Base-by-base conservation (phyloP, 2,329 filamentous ascomycete species). In the Fusarium brevicatenulatum region DNA sequence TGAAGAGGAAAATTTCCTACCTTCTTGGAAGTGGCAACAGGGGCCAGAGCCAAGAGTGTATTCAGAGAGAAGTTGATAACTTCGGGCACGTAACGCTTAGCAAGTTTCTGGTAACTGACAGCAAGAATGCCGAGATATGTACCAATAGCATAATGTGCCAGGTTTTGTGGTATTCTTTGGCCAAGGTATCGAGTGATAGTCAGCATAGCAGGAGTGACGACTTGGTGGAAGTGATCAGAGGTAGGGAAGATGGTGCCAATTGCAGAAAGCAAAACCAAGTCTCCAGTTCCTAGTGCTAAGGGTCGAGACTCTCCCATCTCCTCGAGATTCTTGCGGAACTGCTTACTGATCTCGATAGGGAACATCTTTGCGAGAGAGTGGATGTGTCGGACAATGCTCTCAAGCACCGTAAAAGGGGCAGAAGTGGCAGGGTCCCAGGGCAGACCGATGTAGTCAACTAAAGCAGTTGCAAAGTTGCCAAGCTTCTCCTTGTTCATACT, bases 211-310 rank as follows among this genome's bases (percentile, higher is more conserved):
- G 96, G 96, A 4, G 96, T 99, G 44, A 94, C 92, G 40, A 98
- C 94, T 76, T 96, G 92, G 78, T 99, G 96, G 82, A 98, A 99
- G 82, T 98, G 95, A 82, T 99, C 96, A 1, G 95, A 98, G 0
- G 96, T 97, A 9, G 96, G 95, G 78, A 97, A 99, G 59, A 97
- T 93, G 5, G 91, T 91, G 44, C 92, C 91, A 67, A 98, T 90
- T 0, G 94, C 95, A 1, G 94, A 95, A 40, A 99, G 84, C n/a
- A 97, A 84, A 28, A 95, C 83, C 25, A 99, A 83, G 77, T 99
- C 95, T 23, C 94, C 93, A 75, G 80, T 88, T 78, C 81, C 88
- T 76, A 86, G 90, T 12, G 83, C 81, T 40, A 91, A 81, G 9
- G 87, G 84, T 40, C 89, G 84, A 37, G 80, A 77, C 37, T 83